A percentile compares a stretch with the other conserved stretches of the same genome.
Conservation (phyloP, 176 grass and related monocot species). For the Chrysopogon serrulatus region DNA sequence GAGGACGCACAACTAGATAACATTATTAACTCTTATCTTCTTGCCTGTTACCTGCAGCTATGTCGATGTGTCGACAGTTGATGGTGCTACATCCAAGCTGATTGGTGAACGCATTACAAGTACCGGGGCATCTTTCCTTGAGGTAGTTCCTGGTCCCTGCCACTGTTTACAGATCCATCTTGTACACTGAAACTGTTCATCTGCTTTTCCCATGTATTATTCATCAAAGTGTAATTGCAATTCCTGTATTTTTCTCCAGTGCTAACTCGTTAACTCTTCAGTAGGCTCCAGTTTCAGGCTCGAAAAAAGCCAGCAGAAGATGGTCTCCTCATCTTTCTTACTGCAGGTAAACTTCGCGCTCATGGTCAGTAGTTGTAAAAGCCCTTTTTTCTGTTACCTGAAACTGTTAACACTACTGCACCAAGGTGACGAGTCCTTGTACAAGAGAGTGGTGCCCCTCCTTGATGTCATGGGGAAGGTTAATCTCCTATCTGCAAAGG, state of each 20-base stretch:
- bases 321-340: slow-evolving; percentile 87
- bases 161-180: neutral
- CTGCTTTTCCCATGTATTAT: neutral
- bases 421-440: slow-evolving; percentile 71
- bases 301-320: slow-evolving; percentile 95
- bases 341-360: slow-evolving; percentile 51
- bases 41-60: slow-evolving; percentile 43
- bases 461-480: slow-evolving; percentile 95
- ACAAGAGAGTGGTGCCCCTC: slow-evolving; percentile 60
- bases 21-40: slow-evolving; percentile 21
- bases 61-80: slow-evolving; percentile 76
- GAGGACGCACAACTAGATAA: slow-evolving; percentile 13
- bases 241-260: slow-evolving; percentile 4
- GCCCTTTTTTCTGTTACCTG: slow-evolving; percentile 2
- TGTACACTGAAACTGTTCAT: slow-evolving; percentile 9
- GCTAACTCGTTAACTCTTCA: slow-evolving; percentile 34
- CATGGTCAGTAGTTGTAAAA: neutral
- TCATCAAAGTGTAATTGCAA: slow-evolving; percentile 13
- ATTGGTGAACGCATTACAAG: slow-evolving; percentile 54
- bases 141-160: slow-evolving; percentile 58
- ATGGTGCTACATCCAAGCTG: slow-evolving; percentile 67
- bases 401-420: slow-evolving; percentile 21
- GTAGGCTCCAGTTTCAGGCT: slow-evolving; percentile 97
- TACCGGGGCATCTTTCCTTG: slow-evolving; percentile 74
- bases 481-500: slow-evolving; percentile 1